Conservation (phyloP, 2,329 filamentous ascomycete species). For the Ascomycota sp. region DNA sequence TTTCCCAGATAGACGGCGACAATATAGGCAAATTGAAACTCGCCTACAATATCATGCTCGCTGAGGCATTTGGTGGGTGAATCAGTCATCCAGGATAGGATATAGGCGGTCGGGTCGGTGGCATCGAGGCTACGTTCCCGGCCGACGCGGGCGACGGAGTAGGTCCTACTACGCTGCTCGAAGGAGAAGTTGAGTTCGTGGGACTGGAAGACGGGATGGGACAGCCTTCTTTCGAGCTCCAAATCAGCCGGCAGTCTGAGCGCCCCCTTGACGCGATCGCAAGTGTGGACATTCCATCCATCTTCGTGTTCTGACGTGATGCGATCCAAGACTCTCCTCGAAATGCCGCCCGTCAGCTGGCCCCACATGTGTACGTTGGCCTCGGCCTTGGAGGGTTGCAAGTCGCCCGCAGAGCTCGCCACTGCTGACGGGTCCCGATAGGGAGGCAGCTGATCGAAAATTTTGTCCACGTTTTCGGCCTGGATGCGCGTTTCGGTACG, state of each 20-base stretch:
- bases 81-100: slow-evolving; percentile 17
- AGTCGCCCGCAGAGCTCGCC: slow-evolving; percentile 3
- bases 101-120: slow-evolving; percentile 24
- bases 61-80: slow-evolving; percentile 5
- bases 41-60: slow-evolving; percentile 28
- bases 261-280: slow-evolving; percentile 26
- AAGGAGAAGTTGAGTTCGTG: slow-evolving; percentile 27
- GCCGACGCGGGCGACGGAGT: slow-evolving; percentile 15
- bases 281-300: slow-evolving; percentile 30
- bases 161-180: slow-evolving; percentile 18
- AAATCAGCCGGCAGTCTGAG: slow-evolving; percentile 14
- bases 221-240: slow-evolving; percentile 18
- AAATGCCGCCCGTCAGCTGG: slow-evolving; percentile 26
- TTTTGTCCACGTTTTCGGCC: slow-evolving; percentile 16
- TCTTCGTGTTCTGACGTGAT: slow-evolving; percentile 19
- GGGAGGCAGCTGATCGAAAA: slow-evolving; percentile 20
- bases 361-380: slow-evolving; percentile 23
- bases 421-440: slow-evolving; percentile 17
- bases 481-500: slow-evolving; percentile 22
- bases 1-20: slow-evolving; percentile 35
- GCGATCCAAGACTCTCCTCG: slow-evolving; percentile 19
- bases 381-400: slow-evolving; percentile 5
- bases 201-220: slow-evolving; percentile 10
- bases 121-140: slow-evolving; percentile 20
- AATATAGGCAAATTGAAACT: slow-evolving; percentile 37